Evolutionary conservation across 2,329 filamentous ascomycete genomes (phyloP), one percentile per base, ranked within the genome.

Genomic region (Aspergillus thermomutatus): DNA sequence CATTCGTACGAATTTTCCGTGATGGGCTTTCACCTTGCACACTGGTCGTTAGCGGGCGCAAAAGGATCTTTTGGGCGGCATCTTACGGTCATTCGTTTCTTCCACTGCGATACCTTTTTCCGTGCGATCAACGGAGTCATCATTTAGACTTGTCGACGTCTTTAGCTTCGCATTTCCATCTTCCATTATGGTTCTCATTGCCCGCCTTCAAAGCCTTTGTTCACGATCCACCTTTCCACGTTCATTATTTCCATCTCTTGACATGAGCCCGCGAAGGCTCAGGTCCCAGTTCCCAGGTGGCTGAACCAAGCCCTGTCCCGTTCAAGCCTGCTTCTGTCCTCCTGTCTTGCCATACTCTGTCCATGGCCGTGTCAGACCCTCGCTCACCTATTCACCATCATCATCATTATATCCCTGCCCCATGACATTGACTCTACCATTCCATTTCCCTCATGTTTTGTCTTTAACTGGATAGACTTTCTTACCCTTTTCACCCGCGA

Each of bases 1-100:
- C 28, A 47, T 59, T 60, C 57, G 60, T 61, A 58, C 60, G 63
- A 66, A 60, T 37, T 48, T 48, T 52, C 27, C 58, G 58, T 64
- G 52, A 59, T 61, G 58, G 61, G 60, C 27, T 43, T 61, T 68
- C 60, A 61, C 57, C 65, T 66, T 66, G 60, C 66, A 63, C 68
- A 68, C 66, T 70, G 62, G 63, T 70, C 68, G 72, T 72, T 69
- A 73, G 70, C 69, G 69, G 71, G 71, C 70, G 70, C 69, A 70
- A 67, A 66, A 66, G 63, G 57, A 27, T 52, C 27, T 67, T 62
- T 66, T 62, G 67, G 69, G 69, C 65, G 70, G 70, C 66, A 69
- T 69, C 52, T 58, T 66, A 57, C 57, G 45, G 43, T 56, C 53
- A 49, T 53, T 55, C 61, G 54, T 56, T 63, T 56, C 34, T 60